Conservation (phyloP, 2,329 filamentous ascomycete species). For the Chrysosporium keratinophilum region DNA sequence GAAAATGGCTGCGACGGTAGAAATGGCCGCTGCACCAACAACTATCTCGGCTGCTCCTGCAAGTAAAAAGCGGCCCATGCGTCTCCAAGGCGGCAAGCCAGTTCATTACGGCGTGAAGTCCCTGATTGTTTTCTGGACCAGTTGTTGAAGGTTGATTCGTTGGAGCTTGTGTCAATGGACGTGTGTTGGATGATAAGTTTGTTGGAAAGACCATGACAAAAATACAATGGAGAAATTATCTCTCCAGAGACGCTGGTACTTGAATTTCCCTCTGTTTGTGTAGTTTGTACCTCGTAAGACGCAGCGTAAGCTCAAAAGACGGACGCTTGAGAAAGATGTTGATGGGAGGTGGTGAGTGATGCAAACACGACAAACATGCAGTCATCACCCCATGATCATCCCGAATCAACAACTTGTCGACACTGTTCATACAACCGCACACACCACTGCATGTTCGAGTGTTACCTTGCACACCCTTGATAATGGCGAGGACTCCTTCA, state of each 20-base stretch:
- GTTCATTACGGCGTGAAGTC: neutral
- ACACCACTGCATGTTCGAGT: neutral
- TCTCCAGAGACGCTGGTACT: too few species aligned
- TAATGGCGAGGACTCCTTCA: constrained; percentile 15
- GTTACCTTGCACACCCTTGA: neutral
- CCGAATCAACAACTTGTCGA: neutral
- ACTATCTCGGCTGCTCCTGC: constrained; percentile 14
- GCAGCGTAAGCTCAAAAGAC: neutral
- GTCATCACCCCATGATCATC: neutral
- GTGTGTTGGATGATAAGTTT: too few species aligned
- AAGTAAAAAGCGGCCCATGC: constrained; percentile 25
- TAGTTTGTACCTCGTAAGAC: neutral
- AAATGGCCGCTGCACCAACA: constrained; percentile 12
- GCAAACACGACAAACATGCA: constrained; percentile 5
- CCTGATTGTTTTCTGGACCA: neutral
- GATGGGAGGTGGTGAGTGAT: neutral
- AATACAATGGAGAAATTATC: too few species aligned
- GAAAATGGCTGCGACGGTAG: constrained; percentile 13
- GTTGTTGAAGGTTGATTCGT: too few species aligned
- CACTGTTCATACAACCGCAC: neutral
- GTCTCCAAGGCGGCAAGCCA: constrained; percentile 19
- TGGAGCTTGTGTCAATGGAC: too few species aligned
- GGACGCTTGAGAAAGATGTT: neutral
- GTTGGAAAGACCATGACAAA: too few species aligned
- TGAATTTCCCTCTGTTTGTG: too few species aligned